These are phyloP conservation scores for Naematelia encephala DNA, from an alignment of 768 basidiomycete species.

Conservation along the genomic window DNA sequence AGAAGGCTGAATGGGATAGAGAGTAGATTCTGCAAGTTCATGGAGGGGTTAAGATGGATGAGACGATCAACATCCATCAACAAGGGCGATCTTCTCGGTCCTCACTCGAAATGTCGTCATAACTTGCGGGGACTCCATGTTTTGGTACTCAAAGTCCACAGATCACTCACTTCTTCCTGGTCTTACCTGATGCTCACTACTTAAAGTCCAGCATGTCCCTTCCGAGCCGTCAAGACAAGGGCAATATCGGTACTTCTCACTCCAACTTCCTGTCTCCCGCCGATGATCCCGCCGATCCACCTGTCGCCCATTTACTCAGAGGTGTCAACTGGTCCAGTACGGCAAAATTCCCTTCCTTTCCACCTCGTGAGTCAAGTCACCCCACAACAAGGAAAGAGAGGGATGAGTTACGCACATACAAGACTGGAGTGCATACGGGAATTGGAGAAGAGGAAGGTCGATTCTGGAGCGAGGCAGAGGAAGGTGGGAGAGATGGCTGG, in stretches of 20 bases:
- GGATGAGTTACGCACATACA: constrained; percentile 17
- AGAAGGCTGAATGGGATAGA: constrained; percentile 5
- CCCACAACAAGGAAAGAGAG: constrained; percentile 9
- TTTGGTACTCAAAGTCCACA: background rate
- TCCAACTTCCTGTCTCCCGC: constrained; percentile 1
- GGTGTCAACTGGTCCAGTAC: constrained; percentile 94
- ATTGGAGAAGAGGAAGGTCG: constrained; percentile 67
- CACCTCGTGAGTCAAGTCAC: background rate
- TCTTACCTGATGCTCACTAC: background rate
- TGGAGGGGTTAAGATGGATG: background rate
- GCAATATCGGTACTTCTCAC: background rate
- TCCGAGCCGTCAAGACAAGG: background rate
- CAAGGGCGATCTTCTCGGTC: background rate
- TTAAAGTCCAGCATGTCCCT: background rate
- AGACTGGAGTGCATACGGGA: constrained; percentile 56
- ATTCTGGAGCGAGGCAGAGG: constrained; percentile 78
- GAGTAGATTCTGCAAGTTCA: constrained; percentile 1
- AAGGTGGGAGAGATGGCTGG: constrained; percentile 59
- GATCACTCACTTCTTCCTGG: background rate
- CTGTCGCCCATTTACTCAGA: constrained; percentile 67
- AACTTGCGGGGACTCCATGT: background rate
- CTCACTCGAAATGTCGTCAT: background rate
- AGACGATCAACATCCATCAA: background rate
- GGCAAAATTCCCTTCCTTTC: constrained; percentile 67
- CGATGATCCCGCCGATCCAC: constrained; percentile 52